Conservation (phyloP, 2,329 filamentous ascomycete species). For the Spiromastix sp. region DNA sequence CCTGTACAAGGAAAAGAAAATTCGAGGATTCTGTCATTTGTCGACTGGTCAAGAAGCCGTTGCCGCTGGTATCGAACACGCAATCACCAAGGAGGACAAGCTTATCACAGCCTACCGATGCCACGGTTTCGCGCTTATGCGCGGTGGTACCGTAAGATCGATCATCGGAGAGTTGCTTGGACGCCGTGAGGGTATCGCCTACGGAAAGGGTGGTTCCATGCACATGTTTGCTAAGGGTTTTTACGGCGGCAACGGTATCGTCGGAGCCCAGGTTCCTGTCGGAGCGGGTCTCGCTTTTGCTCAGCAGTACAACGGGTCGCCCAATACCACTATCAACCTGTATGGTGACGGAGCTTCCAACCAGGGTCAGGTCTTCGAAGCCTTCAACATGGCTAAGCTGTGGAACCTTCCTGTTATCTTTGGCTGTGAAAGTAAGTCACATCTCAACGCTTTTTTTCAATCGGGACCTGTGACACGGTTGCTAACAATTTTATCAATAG, state of each 20-base stretch:
- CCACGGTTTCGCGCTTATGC: slow-evolving; percentile 97
- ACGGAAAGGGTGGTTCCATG: slow-evolving; percentile 99
- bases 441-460: slow-evolving; percentile 4
- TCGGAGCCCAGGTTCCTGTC: slow-evolving; percentile 95
- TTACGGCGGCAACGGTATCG: slow-evolving; percentile 98
- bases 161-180: slow-evolving; percentile 95
- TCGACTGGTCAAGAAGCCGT: slow-evolving; percentile 97
- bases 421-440: slow-evolving; percentile 84
- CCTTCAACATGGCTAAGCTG: slow-evolving; percentile 99
- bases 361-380: slow-evolving; percentile 98
- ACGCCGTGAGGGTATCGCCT: slow-evolving; percentile 89
- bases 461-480: neutral
- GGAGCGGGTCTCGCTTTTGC: slow-evolving; percentile 95
- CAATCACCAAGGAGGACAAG: slow-evolving; percentile 82
- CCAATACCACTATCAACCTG: slow-evolving; percentile 77
- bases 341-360: slow-evolving; percentile 99
- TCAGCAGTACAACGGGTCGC: slow-evolving; percentile 82
- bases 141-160: slow-evolving; percentile 76
- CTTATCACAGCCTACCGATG: slow-evolving; percentile 97
- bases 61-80: slow-evolving; percentile 92
- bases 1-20: slow-evolving; percentile 99
- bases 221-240: slow-evolving; percentile 99
- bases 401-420: slow-evolving; percentile 96
- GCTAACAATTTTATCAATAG: slow-evolving; percentile 35
- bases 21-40: slow-evolving; percentile 98